Conservation (phyloP, 805 yeast species). For the Lipomyces japonicus region DNA sequence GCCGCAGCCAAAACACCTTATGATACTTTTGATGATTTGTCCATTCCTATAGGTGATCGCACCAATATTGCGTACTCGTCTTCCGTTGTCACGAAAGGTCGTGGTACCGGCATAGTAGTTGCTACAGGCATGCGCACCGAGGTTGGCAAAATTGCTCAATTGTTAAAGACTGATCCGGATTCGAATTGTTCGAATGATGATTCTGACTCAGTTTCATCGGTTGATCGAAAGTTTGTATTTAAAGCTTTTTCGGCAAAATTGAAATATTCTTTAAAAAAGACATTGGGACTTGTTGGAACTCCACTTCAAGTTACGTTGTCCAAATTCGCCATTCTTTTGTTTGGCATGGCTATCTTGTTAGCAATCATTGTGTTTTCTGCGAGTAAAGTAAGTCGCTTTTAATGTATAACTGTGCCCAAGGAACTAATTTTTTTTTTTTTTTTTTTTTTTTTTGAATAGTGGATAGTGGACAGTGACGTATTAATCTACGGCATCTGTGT, state of each 20-base stretch:
- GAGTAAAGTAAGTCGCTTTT: conserved; percentile 58
- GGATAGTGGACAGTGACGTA: conserved; percentile 54
- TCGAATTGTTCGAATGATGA: neutral
- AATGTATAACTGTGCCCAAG: too few species aligned
- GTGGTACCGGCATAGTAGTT: conserved; percentile 67
- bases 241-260: neutral
- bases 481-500: conserved; percentile 91
- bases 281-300: conserved; percentile 51
- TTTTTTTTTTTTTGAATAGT: conserved; percentile 1
- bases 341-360: conserved; percentile 71
- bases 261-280: conserved; percentile 7
- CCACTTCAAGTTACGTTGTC: conserved; percentile 76
- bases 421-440: neutral
- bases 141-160: conserved; percentile 64
- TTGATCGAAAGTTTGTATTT: neutral
- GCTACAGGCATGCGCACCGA: conserved; percentile 67
- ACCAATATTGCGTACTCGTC: conserved; percentile 67
- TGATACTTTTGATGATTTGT: conserved; percentile 39
- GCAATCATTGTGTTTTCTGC: conserved; percentile 87
- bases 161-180: conserved; percentile 15
- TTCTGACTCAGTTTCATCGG: conserved; percentile 3
- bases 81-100: conserved; percentile 67
- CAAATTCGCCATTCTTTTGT: conserved; percentile 69
- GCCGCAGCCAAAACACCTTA: conserved; percentile 54
- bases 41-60: conserved; percentile 67